Evolutionary conservation across 352 stramenopile species (phyloP).

Genomic region (Sclerospora graminicola): DNA sequence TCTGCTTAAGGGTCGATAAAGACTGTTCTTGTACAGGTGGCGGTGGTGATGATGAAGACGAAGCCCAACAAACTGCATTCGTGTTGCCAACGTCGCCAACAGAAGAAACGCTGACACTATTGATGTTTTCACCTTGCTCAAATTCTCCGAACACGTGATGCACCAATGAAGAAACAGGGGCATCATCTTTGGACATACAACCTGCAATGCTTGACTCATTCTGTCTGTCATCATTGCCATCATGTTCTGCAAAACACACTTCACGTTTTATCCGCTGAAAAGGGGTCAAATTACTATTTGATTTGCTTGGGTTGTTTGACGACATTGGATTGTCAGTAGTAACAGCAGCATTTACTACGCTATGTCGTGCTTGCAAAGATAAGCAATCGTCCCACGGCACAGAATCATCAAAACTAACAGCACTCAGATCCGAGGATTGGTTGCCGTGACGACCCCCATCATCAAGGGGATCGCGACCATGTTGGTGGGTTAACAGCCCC

Average conservation of each 20-base stretch:
- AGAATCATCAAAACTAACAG: slow-evolving; percentile 73
- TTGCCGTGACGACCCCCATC: slow-evolving; percentile 11
- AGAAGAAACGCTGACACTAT: not conserved
- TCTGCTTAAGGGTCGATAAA: slow-evolving; percentile 18
- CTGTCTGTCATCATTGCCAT: not conserved
- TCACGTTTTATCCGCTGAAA: not conserved
- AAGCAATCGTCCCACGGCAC: slow-evolving; percentile 58
- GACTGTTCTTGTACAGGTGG: slow-evolving; percentile 9
- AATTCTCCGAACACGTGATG: slow-evolving; percentile 39
- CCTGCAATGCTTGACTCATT: not conserved
- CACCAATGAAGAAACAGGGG: slow-evolving; percentile 41
- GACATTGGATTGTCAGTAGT: not conserved
- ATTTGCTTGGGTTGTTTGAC: not conserved
- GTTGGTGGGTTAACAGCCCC: slow-evolving; percentile 7
- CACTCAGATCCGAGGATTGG: slow-evolving; percentile 47
- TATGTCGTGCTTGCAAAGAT: slow-evolving; percentile 26
- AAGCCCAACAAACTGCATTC: not conserved
- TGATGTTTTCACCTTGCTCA: slow-evolving; percentile 2
- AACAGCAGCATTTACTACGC: not conserved
- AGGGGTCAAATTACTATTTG: not conserved
- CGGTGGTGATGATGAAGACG: not conserved
- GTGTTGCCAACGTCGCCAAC: slow-evolving; percentile 4
- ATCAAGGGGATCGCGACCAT: slow-evolving; percentile 18
- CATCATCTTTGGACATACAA: slow-evolving; percentile 4
- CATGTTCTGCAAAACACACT: slow-evolving; percentile 3